Evolutionary conservation across 371 early-diverging fungal species (phyloP).

Genomic region (Parasitella parasitica): DNA sequence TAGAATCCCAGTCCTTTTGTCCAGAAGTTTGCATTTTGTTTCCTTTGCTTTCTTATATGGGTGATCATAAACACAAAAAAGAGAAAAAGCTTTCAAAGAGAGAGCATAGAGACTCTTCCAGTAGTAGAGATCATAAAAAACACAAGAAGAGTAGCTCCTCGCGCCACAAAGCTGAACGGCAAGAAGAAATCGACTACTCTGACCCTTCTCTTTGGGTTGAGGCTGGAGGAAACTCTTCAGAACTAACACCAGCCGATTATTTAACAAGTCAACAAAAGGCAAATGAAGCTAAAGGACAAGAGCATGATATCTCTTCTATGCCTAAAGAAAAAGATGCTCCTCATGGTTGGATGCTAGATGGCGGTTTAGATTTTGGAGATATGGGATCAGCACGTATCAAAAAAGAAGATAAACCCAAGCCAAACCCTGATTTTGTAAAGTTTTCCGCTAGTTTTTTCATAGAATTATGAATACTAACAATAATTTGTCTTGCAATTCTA

Average conservation of each 20-base stretch:
- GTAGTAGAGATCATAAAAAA: constrained; percentile 29
- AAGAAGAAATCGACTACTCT: constrained; percentile 42
- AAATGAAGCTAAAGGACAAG: constrained; percentile 1
- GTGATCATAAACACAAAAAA: constrained; percentile 44
- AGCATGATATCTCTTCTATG: neutral
- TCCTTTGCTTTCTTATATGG: constrained; percentile 21
- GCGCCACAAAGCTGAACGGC: constrained; percentile 3
- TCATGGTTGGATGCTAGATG: constrained; percentile 52
- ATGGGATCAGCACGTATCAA: constrained; percentile 32
- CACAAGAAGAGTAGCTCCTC: constrained; percentile 29
- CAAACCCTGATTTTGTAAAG: constrained; percentile 43
- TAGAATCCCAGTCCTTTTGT: neutral
- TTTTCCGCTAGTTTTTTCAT: neutral
- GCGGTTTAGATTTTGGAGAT: constrained; percentile 42
- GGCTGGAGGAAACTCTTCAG: neutral
- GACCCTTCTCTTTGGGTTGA: constrained; percentile 54
- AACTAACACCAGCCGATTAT: constrained; percentile 19
- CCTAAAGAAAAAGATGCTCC: constrained; percentile 24
- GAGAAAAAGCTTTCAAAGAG: constrained; percentile 29
- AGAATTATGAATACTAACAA: neutral
- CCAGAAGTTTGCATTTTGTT: neutral
- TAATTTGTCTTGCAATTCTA: constrained; percentile 3
- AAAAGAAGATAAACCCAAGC: constrained; percentile 32
- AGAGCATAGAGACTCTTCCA: constrained; percentile 10
- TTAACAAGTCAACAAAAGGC: constrained; percentile 13